phyloP scores from a whole-genome alignment of 495 filamentous ascomycete species.

The Talaromyces adpressus region DNA sequence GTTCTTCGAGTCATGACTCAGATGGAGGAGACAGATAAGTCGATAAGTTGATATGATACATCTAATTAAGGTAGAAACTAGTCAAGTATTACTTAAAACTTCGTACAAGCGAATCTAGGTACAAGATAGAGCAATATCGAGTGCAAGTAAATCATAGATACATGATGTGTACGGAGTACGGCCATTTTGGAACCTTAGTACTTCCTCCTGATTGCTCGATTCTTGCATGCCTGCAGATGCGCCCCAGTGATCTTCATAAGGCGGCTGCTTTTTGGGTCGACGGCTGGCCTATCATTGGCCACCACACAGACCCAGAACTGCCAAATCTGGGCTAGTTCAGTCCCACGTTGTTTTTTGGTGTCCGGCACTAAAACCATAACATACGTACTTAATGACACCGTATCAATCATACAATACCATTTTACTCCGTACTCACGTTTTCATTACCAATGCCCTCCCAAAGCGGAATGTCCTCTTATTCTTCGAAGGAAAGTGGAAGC shows the following conservation, averaged over 20 bases:
- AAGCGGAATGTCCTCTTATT: constrained; percentile 4
- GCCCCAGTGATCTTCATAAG: constrained; percentile 2
- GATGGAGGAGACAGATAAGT: no score
- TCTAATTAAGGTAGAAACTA: not conserved
- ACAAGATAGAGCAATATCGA: not conserved
- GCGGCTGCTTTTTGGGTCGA: constrained; percentile 5
- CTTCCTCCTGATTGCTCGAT: not conserved
- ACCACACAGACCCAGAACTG: not conserved
- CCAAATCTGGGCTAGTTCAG: not conserved
- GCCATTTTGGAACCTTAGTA: not conserved
- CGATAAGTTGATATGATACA: not conserved
- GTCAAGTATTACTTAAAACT: not conserved
- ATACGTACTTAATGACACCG: not conserved
- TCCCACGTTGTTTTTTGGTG: constrained; percentile 3
- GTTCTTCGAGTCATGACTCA: no score
- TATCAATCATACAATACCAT: not conserved
- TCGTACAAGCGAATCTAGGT: not conserved
- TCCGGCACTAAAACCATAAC: not conserved
- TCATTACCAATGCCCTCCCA: not conserved
- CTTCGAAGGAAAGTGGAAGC: not conserved
- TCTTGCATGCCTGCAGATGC: not conserved
- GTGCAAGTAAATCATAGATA: not conserved
- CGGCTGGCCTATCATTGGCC: not conserved
- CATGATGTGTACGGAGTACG: not conserved
- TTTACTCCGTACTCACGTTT: not conserved